Base-by-base conservation (phyloP, 768 basidiomycete species). In the Lactifluus subvellereus region DNA sequence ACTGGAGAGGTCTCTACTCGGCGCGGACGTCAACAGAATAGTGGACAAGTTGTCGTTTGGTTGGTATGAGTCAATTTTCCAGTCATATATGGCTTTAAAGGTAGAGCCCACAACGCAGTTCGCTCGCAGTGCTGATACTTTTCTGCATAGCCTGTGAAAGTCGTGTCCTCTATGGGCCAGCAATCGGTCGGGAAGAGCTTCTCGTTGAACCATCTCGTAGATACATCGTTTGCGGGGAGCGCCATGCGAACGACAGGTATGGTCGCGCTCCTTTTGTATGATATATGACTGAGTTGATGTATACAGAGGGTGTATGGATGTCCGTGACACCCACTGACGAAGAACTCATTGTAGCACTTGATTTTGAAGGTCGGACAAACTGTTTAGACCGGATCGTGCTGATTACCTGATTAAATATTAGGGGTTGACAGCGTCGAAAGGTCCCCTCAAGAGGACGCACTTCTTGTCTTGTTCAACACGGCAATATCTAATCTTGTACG, bases 131-230 rank as follows among this genome's bases (percentile, higher is more conserved):
- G 4, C 47, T 55, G 43, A 40, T 27, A 48, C 13, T 48, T 54
- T 52, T 18, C 18, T 22, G 5, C 20, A 13, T 53, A 85, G 82
- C 83, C 83, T 1, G 84, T 86, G 14, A 80, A 78, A 65, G 85
- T 86, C 1, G 83, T 86, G 0, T 83, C 84, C 0, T 86, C 85
- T 0, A 85, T 86, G 84, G 84, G 84, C 3, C 84, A 85, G 69
- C 85, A 86, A 66, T 85, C 83, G 0, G 84, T 86, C 0, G 85
- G 84, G 0, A 85, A 85, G 66, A 82, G 79, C 55, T 86, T 78
- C 58, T 72, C 80, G 0, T 69, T 86, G 30, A 86, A 86, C 55
- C 85, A 86, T 64, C 74, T 87, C 4, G 78, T 77, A 1, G 84
- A 86, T 65, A 84, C 84, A 0, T 86, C 85, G 0, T 86, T 87